Percentiles rank a stretch among this genome's conserved stretches.
Evolutionary conservation across 176 grass and related monocot genomes (phyloP).

Genomic region (Rhynchospora breviuscula): DNA sequence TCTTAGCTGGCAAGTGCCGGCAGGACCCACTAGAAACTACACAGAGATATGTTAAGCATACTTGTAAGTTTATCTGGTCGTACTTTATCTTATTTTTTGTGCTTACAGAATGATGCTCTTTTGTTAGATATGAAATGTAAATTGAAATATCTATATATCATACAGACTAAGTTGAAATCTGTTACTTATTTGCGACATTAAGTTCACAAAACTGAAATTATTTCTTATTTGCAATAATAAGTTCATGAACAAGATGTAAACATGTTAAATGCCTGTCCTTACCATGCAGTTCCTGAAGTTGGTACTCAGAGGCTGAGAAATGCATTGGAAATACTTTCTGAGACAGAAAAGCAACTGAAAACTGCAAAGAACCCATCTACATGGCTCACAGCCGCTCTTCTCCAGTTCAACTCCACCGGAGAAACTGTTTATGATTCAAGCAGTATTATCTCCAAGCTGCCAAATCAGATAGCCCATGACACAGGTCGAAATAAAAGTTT

Average conservation of each 20-base stretch:
- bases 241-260: neutral
- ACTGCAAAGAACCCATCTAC: slow-evolving; percentile 81
- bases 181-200: too few species aligned
- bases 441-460: slow-evolving; percentile 46
- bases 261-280: neutral
- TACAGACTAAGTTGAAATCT: neutral
- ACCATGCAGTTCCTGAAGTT: slow-evolving; percentile 49
- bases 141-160: neutral
- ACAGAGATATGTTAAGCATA: slow-evolving; percentile 28
- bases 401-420: slow-evolving; percentile 74
- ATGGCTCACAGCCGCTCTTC: slow-evolving; percentile 88
- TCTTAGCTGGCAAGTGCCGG: slow-evolving; percentile 55
- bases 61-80: slow-evolving; percentile 30
- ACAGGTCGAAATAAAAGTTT: neutral
- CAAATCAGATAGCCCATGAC: slow-evolving; percentile 36
- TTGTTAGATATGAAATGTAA: neutral
- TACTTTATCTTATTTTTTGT: neutral
- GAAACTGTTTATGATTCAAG: slow-evolving; percentile 50
- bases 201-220: neutral
- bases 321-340: slow-evolving; percentile 92
- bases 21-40: slow-evolving; percentile 37
- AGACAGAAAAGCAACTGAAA: slow-evolving; percentile 90
- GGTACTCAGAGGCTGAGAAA: slow-evolving; percentile 58
- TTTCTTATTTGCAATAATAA: neutral
- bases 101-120: neutral